A percentile compares a stretch with the other conserved stretches of the same genome.
phyloP scores from a whole-genome alignment of 495 filamentous ascomycete genomes.

The Hyaloscypha bicolor region DNA sequence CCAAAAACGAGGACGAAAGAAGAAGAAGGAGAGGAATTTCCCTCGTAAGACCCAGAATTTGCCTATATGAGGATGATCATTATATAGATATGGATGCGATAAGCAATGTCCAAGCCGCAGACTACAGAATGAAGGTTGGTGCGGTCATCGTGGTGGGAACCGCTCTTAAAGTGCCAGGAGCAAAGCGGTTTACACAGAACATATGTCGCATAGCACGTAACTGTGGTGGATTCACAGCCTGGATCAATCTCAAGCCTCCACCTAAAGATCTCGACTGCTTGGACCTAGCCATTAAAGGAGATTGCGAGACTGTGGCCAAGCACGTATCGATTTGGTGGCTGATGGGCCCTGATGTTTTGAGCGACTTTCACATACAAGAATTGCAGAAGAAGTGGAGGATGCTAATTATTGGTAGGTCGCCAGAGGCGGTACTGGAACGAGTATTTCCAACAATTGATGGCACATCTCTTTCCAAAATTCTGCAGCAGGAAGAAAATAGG shows the following conservation, averaged over 20 bases:
- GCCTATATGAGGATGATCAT: slow-evolving; percentile 17
- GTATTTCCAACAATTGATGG: slow-evolving; percentile 4
- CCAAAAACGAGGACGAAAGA: slow-evolving; percentile 6
- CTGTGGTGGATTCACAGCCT: slow-evolving; percentile 3
- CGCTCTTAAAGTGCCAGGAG: slow-evolving; percentile 10
- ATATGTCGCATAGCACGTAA: slow-evolving; percentile 4
- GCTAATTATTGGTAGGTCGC: slow-evolving; percentile 13
- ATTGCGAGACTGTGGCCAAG: slow-evolving; percentile 15
- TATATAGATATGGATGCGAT: slow-evolving; percentile 18
- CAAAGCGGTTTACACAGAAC: slow-evolving; percentile 16
- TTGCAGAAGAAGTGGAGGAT: slow-evolving; percentile 16
- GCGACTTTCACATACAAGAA: slow-evolving; percentile 21
- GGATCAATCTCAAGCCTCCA: slow-evolving; percentile 15
- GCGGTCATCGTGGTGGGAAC: slow-evolving; percentile 18
- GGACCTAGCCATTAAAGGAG: slow-evolving; percentile 15
- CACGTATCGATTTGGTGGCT: slow-evolving; percentile 16
- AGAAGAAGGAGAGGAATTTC: not conserved
- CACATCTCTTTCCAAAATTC: slow-evolving; percentile 17
- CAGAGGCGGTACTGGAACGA: slow-evolving; percentile 10
- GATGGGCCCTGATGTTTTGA: slow-evolving; percentile 16
- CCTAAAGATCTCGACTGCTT: slow-evolving; percentile 17
- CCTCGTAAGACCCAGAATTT: slow-evolving; percentile 16
- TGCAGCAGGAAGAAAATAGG: slow-evolving; percentile 9
- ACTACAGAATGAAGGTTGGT: slow-evolving; percentile 8
- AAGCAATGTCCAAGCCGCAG: not conserved